Conservation (phyloP, 148 eudicot genomes). For the Fallopia convolvulus region DNA sequence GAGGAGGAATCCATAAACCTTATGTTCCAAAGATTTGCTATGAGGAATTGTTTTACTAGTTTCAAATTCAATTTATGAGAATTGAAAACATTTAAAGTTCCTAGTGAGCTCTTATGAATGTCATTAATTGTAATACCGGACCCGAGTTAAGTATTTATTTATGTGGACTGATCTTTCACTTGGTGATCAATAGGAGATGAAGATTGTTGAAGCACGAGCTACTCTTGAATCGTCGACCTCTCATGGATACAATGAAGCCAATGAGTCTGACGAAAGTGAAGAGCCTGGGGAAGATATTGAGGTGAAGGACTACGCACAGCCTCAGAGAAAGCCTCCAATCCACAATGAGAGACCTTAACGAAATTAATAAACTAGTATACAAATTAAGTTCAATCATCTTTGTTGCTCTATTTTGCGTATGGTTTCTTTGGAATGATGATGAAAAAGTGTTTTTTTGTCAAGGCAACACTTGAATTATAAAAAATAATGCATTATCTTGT, state of each 20-base stretch:
- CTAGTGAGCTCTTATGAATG: too few species aligned
- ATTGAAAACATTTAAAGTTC: too few species aligned
- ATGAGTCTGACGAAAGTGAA: not conserved
- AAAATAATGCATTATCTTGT: too few species aligned
- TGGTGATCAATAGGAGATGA: not conserved
- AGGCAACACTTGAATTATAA: too few species aligned
- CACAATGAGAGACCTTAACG: conserved; percentile 5
- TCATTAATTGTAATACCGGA: too few species aligned
- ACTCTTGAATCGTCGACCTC: not conserved
- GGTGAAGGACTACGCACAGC: conserved; percentile 9
- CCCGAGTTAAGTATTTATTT: not conserved
- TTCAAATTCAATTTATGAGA: too few species aligned
- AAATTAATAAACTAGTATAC: not conserved
- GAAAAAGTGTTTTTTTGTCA: too few species aligned
- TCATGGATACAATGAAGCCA: not conserved
- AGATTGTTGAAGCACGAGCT: not conserved
- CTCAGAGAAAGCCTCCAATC: conserved; percentile 8
- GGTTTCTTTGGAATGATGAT: too few species aligned
- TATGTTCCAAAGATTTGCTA: too few species aligned
- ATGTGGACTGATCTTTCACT: not conserved
- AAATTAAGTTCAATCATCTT: not conserved
- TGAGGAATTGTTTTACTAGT: too few species aligned
- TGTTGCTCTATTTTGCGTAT: too few species aligned
- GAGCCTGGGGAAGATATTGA: conserved; percentile 9
- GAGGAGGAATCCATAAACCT: too few species aligned